Base-by-base conservation (phyloP, 2,329 filamentous ascomycete species). In the Colletotrichum godetiae region DNA sequence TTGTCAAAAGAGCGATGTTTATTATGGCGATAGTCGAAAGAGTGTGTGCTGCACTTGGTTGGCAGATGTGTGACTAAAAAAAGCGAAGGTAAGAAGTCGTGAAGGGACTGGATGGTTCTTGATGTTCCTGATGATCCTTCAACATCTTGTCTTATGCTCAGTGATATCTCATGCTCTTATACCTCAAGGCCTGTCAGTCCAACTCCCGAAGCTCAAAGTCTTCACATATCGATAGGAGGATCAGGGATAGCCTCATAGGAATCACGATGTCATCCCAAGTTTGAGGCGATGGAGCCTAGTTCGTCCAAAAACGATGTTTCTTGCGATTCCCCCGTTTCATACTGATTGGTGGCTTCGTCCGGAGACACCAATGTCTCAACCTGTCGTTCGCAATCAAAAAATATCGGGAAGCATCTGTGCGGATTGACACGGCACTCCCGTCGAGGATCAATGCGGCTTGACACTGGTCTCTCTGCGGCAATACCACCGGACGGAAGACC, bases 301-400 rank as follows among this genome's bases (percentile, higher is more conserved):
- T 70, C 46, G 37, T 70, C 67, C 70, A 35, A 73, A 73, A 61
- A 61, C 56, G 60, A 31, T 65, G 56, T 66, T 61, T 61, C 60
- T 73, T 65, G 70, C 67, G 70, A 73, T 46, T 8, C 57, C 27
- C 2, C 53, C 71, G 56, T 73, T 71, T 66, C 71, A 71, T 61
- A 37, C 22, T 73, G 67, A 71, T 73, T 71, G 67, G 67, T 71
- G 71, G 67, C 71, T 61, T 66, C 46, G 57, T 58, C 56, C 33
- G 33, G 56, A 49, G 24, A 58, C 53, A 49, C 42, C 10, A 60
- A 49, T 69, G 70, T 73, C 66, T 73, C 46, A 59, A 69, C 11
- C 59, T 63, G 31, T 27, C 24, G 42, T 59, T 35, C 4, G 35
- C 35, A 63, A 59, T 72, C 56, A 66, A 59, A 33, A 62, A 62